These are phyloP conservation scores for Phyllosticta citribraziliensis DNA, from an alignment of 2,329 filamentous ascomycete species.

Conservation along the genomic window DNA sequence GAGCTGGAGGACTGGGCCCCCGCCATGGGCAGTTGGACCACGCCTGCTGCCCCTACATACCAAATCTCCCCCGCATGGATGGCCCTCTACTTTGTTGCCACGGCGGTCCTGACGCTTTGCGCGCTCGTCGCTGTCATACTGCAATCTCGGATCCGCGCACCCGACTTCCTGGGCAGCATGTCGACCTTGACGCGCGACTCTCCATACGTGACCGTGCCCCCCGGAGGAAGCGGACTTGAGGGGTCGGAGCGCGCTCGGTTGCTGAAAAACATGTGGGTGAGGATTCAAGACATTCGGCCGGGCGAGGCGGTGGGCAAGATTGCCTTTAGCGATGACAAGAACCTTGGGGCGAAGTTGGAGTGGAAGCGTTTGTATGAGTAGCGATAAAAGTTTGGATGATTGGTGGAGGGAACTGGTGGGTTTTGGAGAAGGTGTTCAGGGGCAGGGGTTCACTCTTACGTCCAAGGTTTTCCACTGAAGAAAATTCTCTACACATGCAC, in stretches of 20 bases:
- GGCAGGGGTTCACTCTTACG: too few species aligned
- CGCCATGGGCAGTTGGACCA: not conserved
- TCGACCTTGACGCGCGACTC: constrained; percentile 11
- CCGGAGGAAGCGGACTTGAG: constrained; percentile 7
- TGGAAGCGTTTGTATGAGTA: too few species aligned
- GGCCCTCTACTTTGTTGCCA: not conserved
- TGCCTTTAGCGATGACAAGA: constrained; percentile 7
- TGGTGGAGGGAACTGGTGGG: too few species aligned
- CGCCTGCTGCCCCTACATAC: not conserved
- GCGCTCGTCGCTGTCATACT: constrained; percentile 10
- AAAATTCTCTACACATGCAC: too few species aligned
- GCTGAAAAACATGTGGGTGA: constrained; percentile 11
- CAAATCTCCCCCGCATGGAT: not conserved
- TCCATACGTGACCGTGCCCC: constrained; percentile 8
- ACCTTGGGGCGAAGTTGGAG: too few species aligned
- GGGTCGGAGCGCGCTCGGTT: constrained; percentile 9
- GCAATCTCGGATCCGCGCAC: constrained; percentile 3
- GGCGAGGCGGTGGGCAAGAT: constrained; percentile 12
- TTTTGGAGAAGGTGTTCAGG: too few species aligned
- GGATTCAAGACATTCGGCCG: constrained; percentile 14
- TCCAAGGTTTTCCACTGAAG: too few species aligned
- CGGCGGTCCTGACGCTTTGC: constrained; percentile 3
- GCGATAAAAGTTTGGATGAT: too few species aligned
- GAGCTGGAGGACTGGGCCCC: not conserved
- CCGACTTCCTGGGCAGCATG: constrained; percentile 12